Conservation (phyloP, 768 basidiomycete species). For the Rhodosporidiobolus odoratus region DNA sequence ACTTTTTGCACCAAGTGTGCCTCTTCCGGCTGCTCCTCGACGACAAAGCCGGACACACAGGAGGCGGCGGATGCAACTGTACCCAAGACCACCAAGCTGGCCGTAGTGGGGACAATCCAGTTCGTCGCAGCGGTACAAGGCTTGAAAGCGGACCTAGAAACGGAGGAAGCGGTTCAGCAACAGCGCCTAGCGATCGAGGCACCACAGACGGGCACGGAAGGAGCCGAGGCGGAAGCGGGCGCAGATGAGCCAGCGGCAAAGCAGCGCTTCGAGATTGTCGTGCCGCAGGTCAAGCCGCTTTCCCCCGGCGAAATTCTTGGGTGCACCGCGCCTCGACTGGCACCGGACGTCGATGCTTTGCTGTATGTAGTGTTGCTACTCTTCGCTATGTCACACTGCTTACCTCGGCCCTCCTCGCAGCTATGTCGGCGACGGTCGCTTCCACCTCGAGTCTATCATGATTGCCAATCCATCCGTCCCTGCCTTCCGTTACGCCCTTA, state of each 20-base stretch:
- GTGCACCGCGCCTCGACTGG: slow-evolving; percentile 82
- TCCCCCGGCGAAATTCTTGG: slow-evolving; percentile 96
- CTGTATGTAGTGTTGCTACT: slow-evolving; percentile 57
- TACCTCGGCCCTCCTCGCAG: not conserved
- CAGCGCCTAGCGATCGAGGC: slow-evolving; percentile 33
- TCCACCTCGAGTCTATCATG: slow-evolving; percentile 98
- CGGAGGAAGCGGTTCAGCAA: slow-evolving; percentile 3
- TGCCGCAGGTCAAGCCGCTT: slow-evolving; percentile 83
- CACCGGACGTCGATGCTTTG: slow-evolving; percentile 71
- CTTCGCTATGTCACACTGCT: not conserved
- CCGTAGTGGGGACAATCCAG: slow-evolving; percentile 94
- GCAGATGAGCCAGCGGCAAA: slow-evolving; percentile 33
- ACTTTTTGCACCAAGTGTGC: not conserved
- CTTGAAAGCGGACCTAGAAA: slow-evolving; percentile 68
- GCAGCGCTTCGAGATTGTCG: slow-evolving; percentile 66
- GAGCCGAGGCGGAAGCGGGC: slow-evolving; percentile 11
- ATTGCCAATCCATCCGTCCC: slow-evolving; percentile 94
- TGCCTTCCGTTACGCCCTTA: slow-evolving; percentile 97
- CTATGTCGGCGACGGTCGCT: slow-evolving; percentile 97
- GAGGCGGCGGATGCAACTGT: not conserved
- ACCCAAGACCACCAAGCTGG: slow-evolving; percentile 52
- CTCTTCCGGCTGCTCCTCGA: slow-evolving; percentile 48
- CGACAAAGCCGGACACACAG: not conserved
- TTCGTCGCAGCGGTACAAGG: slow-evolving; percentile 88
- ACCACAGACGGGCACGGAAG: slow-evolving; percentile 28